Evolutionary conservation across 768 basidiomycete genomes (phyloP), one percentile per base, ranked within the genome.

Genomic region (Dentipellis fragilis): DNA sequence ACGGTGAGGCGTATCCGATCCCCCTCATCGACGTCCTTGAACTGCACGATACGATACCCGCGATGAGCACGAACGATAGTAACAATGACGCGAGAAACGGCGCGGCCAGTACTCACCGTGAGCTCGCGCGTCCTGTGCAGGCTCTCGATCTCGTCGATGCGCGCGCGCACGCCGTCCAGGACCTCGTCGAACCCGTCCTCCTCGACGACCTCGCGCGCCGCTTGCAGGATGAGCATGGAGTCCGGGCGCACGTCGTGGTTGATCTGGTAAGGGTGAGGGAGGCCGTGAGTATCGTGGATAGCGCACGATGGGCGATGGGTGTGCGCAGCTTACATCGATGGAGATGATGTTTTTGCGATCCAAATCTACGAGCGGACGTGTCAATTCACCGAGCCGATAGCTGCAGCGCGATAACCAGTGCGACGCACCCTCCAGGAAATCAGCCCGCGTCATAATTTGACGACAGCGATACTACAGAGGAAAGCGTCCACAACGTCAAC

Each of bases 121-220:
- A 89, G 68, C 68, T 90, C 87, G 55, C 85, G 72, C 21, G 88
- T 90, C 45, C 88, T 76, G 59, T 88, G 87, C 56, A 92, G 65
- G 67, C 84, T 86, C 70, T 94, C 92, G 63, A 94, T 93, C 68
- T 89, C 85, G 67, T 92, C 87, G 40, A 93, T 81, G 12, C 93
- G 75, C 57, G 80, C 80, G 51, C 87, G 75, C 5, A 91, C 90
- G 52, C 73, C 75, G 58, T 89, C 78, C 16, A 91, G 75, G 37
- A 83, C 65, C n/a, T 88, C 84, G 51, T 92, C 83, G 64, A 94
- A 93, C 9, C 81, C 89, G 49, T 85, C 81, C 66, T 84, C 84
- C 21, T 78, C 75, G 16, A 83, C 82, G 5, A 91, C 83, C 61
- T 84, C 75, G 59, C 78, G 73, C 37, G 87, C 87, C 50, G 88